A percentile compares a stretch with the other conserved stretches of the same genome.
Conservation (phyloP, 345 rosid genomes). For the Cochlearia excelsa region DNA sequence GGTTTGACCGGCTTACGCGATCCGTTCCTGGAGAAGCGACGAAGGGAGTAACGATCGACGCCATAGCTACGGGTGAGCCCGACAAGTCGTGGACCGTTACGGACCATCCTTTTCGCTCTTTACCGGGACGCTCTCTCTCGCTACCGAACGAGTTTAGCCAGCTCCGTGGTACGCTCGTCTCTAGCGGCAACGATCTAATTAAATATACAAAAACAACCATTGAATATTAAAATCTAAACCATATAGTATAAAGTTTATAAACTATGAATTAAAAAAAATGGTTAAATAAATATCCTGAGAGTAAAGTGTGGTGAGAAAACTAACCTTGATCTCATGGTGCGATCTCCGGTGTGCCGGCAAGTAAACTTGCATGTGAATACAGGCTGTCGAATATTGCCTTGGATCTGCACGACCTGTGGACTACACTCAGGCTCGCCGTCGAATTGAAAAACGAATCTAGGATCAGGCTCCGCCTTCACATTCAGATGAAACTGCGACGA, state of each 20-base stretch:
- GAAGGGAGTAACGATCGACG: conserved; percentile 81
- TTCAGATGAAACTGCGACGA: conserved; percentile 66
- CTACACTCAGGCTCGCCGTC: conserved; percentile 97
- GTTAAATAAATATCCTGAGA: conserved; percentile 19
- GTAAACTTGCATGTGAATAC: conserved; percentile 95
- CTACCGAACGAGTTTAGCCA: conserved; percentile 89
- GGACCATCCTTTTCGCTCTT: conserved; percentile 91
- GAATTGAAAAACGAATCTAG: conserved; percentile 92
- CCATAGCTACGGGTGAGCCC: conserved; percentile 84
- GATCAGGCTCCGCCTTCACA: conserved; percentile 88
- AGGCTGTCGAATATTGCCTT: conserved; percentile 77
- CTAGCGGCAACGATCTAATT: conserved; percentile 59
- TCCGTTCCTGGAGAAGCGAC: conserved; percentile 85
- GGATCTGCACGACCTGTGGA: conserved; percentile 89
- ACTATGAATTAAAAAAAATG: neutral
- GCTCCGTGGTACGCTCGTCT: conserved; percentile 47
- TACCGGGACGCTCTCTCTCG: conserved; percentile 66
- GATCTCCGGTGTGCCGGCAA: conserved; percentile 65
- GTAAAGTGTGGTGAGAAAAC: conserved; percentile 20
- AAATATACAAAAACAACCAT: neutral
- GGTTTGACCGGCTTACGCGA: conserved; percentile 86
- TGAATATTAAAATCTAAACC: no score
- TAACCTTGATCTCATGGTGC: conserved; percentile 68
- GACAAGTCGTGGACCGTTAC: conserved; percentile 85
- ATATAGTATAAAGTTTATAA: conserved; percentile 1